phyloP scores from a whole-genome alignment of 2,329 filamentous ascomycete genomes.

The Aureobasidium sp. region DNA sequence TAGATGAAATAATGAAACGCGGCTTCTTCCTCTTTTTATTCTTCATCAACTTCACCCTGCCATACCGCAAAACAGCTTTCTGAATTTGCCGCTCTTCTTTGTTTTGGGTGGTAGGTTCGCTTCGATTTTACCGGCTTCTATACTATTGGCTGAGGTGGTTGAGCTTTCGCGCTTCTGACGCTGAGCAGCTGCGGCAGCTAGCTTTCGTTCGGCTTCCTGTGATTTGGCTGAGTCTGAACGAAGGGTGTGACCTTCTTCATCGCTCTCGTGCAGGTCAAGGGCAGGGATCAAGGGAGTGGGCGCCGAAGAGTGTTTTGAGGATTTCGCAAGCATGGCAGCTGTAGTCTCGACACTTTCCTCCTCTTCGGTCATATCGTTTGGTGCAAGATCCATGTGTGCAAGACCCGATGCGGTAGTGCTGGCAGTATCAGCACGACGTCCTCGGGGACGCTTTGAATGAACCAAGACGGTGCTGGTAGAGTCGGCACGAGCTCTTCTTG shows the following conservation, averaged over 20 bases:
- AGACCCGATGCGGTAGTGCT: background rate
- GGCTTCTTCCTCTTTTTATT: background rate
- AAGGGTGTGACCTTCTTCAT: background rate
- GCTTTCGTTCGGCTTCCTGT: background rate
- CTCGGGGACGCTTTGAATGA: constrained; percentile 6
- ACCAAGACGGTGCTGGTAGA: constrained; percentile 18
- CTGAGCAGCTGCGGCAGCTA: background rate
- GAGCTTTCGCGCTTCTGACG: constrained; percentile 8
- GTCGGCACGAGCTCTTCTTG: constrained; percentile 16
- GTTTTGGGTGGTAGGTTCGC: background rate
- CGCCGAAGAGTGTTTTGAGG: constrained; percentile 6
- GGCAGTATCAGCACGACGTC: constrained; percentile 6
- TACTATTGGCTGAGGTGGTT: constrained; percentile 7
- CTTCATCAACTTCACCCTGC: background rate
- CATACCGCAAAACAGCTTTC: constrained; percentile 9
- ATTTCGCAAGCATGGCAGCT: constrained; percentile 6
- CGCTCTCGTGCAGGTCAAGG: background rate
- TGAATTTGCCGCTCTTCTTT: background rate
- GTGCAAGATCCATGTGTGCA: background rate
- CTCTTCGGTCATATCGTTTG: constrained; percentile 7
- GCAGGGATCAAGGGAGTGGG: background rate
- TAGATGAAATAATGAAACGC: background rate
- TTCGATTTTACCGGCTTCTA: background rate
- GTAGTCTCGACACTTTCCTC: constrained; percentile 8
- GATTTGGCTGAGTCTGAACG: background rate